Base-by-base conservation (phyloP, 805 yeast genomes). In the Torulaspora maleeae region DNA sequence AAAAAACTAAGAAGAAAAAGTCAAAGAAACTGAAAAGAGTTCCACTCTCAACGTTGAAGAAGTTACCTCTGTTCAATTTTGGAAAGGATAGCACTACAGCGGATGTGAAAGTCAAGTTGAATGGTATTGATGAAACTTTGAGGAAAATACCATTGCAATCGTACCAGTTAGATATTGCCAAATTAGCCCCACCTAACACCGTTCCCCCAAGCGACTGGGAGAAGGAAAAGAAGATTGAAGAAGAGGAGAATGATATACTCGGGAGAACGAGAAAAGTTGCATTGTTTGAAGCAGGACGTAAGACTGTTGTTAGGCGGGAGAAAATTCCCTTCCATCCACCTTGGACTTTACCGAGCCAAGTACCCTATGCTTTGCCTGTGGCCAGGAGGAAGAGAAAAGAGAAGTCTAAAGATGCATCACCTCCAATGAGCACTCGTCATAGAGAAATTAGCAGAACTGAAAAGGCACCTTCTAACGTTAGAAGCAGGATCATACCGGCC, bases 271-370 rank as follows among this genome's bases (percentile, higher is more conserved):
- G 27, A 27, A 20, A 36, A 17, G 13, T 36, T 5, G 2, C 24
- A 22, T 33, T 41, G 32, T 46, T 47, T 43, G 55, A 55, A 37
- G 52, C 53, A n/a, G 28, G 42, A 12, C 41, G 45, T 1, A 60
- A 57, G 42, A 62, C 68, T 1, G 56, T 60, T 4, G 53, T 61
- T 10, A 56, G 52, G 28, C 58, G 58, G 34, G 69, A 64, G 41
- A 62, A 59, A 35, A 41, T 53, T 24, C 45, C 48, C 24, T 58
- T 63, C 24, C 69, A 64, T 49, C 67, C 69, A 9, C 69, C 69
- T 12, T 64, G 69, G 69, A 32, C 22, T 6, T 17, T 64, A 12
- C 69, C 69, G 2, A 22, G 25, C 3, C 50, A 54, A 47, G 67
- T 67, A 8, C 69, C 69, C n/a, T 40, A 50, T 35, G 53, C 60